Base-by-base conservation (phyloP, 2,329 filamentous ascomycete genomes). In the Trichoderma sp. region DNA sequence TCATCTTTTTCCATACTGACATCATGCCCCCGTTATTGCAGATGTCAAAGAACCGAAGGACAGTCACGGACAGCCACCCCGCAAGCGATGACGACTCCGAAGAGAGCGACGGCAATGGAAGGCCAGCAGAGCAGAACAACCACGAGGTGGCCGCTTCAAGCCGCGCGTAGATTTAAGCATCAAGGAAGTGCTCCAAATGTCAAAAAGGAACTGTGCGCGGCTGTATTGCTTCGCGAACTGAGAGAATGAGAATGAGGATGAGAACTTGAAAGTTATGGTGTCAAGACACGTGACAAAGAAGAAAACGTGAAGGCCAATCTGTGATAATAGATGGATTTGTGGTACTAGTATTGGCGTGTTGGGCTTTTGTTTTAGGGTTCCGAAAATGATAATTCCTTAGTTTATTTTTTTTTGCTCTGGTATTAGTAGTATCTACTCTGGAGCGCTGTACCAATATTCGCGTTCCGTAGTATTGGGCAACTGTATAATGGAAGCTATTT, bases 1-100 rank as follows among this genome's bases (percentile, higher is more conserved):
- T 30, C 11, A 13, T 26, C 10, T 28, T 32, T 32, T 56, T 5
- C 28, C 37, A 5, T n/a, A 69, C 71, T 74, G 70, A 76, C 70
- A 70, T 63, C 14, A 32, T 24, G 39, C 46, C 18, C 54, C 66
- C 39, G 26, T 55, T 16, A 21, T 2, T 69, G 60, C 68, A 86
- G 84, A 86, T 86, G 85, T 86, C 84, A 74, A 86, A 86, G 79
- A 84, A 80, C 77, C 79, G 82, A 60, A 79, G 83, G 64, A 84
- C 81, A 49, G 77, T 83, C n/a, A 79, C 78, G 26, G 83, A 85
- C 68, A 85, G 83, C 77, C 81, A 83, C 54, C 80, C 79, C 3
- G 77, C 79, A 14, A 86, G 84, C 70, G 84, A 86, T 60, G 84
- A 86, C 69, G 85, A 86, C 51, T 86, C 84, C 11, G 84, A 84